A percentile compares a stretch with the other conserved stretches of the same genome.
phyloP scores from a whole-genome alignment of 164 flowering plant species.

The Cinnamomum chago region DNA sequence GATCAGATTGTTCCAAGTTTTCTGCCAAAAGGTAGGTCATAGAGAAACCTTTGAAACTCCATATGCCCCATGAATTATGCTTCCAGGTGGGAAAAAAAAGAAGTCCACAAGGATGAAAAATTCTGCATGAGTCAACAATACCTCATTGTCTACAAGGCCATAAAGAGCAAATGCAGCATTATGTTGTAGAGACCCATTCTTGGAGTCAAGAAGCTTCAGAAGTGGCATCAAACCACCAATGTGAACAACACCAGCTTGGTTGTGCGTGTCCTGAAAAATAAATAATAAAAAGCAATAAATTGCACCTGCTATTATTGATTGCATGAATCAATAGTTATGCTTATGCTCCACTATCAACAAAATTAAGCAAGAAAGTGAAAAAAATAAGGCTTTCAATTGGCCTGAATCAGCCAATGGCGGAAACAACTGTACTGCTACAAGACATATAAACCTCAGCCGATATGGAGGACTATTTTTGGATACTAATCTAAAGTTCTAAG shows the following conservation, averaged over 20 bases:
- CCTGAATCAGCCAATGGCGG: too few relatives aligned
- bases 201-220: constrained; percentile 89
- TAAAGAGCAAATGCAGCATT: constrained; percentile 99
- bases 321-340: too few relatives aligned
- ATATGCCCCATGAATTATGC: neutral
- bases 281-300: neutral
- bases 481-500: too few relatives aligned
- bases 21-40: neutral
- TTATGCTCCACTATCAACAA: too few relatives aligned
- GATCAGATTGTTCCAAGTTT: too few relatives aligned
- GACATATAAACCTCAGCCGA: too few relatives aligned
- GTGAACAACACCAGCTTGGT: constrained; percentile 95
- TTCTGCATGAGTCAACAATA: constrained; percentile 17
- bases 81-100: neutral
- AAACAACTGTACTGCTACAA: too few relatives aligned
- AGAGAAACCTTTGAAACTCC: neutral
- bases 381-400: too few relatives aligned
- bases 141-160: constrained; percentile 99
- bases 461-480: too few relatives aligned
- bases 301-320: too few relatives aligned
- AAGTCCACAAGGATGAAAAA: neutral
- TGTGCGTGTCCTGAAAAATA: constrained; percentile 66
- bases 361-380: too few relatives aligned
- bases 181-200: constrained; percentile 90
- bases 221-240: constrained; percentile 77